Base-by-base conservation (phyloP, 2,329 filamentous ascomycete genomes). In the Delphinella strobiligena region DNA sequence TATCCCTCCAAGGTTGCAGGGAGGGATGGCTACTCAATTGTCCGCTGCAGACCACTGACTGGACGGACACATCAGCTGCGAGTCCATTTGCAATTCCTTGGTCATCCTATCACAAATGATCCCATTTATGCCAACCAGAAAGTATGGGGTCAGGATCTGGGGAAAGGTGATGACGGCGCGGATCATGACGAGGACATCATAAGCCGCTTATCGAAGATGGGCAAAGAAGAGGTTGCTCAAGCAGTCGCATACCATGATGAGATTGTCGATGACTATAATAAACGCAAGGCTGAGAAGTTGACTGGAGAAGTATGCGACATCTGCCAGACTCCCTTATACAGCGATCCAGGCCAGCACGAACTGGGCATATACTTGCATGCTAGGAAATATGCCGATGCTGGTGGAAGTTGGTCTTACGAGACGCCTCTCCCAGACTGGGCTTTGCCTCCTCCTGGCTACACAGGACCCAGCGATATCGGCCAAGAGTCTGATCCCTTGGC, bases 81-180 rank as follows among this genome's bases (percentile, higher is more conserved):
- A 24, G 91, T 98, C 14, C 91, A 98, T 54, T 71, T 98, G 12
- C 91, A 98, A 56, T 93, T 85, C 59, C 68, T 98, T 3, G 91
- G 91, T 1, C 83, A 96, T 55, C 91, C 91, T 2, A 96, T 98
- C 50, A 80, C 86, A 47, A 98, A 98, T 59, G 91, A 98, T 55
- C 91, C 91, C 5, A 96, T 98, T 51, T 98, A 98, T 60, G 87
- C 85, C 52, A 98, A 98, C 56, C 79, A 85, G 55, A 78, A 79
- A 42, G 91, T 98, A 9, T 98, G 93, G 69, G 91, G 91, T 0
- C 68, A 80, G 1, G 72, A 80, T 8, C 74, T 98, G 0, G 91
- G 85, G 12, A 66, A 68, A 45, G 64, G 69, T 11, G 80, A 89
- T 36, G 77, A 74, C 3, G 69, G 70, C 15, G 72, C 73, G 18